Evolutionary conservation across 306 rosid species (phyloP).

Genomic region (Myrica gale): DNA sequence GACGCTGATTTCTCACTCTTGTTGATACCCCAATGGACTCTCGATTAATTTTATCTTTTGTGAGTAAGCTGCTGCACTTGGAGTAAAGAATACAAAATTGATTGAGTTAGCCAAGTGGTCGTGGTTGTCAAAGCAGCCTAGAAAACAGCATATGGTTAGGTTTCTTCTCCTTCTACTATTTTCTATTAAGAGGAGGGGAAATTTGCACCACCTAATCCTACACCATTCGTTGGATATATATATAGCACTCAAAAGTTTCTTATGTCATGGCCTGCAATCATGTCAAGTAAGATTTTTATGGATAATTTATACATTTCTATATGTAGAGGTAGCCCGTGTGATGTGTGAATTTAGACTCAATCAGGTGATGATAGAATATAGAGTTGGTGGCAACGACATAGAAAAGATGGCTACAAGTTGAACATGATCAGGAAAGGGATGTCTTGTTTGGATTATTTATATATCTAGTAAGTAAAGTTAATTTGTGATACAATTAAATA

Average conservation of each 20-base stretch:
- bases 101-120: constrained; percentile 42
- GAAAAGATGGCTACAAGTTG: constrained; percentile 9
- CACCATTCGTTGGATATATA: constrained; percentile 39
- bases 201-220: constrained; percentile 67
- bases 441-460: neutral
- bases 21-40: constrained; percentile 43
- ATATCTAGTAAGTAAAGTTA: neutral
- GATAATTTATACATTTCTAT: constrained; percentile 21
- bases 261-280: constrained; percentile 43
- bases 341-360: constrained; percentile 22
- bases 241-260: constrained; percentile 39
- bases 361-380: neutral
- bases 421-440: neutral
- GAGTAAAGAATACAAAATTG: constrained; percentile 20
- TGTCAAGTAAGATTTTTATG: constrained; percentile 33
- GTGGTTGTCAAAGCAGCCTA: constrained; percentile 48
- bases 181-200: constrained; percentile 27
- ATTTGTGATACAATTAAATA: neutral
- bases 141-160: constrained; percentile 60
- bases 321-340: constrained; percentile 2
- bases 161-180: constrained; percentile 39
- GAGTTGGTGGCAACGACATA: constrained; percentile 12
- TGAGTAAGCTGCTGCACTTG: constrained; percentile 33
- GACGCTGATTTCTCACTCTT: constrained; percentile 37
- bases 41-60: constrained; percentile 19